These are phyloP conservation scores for Salmacisia buchloeana DNA, from an alignment of 1,284 basidiomycete genomes.

Conservation along the genomic window DNA sequence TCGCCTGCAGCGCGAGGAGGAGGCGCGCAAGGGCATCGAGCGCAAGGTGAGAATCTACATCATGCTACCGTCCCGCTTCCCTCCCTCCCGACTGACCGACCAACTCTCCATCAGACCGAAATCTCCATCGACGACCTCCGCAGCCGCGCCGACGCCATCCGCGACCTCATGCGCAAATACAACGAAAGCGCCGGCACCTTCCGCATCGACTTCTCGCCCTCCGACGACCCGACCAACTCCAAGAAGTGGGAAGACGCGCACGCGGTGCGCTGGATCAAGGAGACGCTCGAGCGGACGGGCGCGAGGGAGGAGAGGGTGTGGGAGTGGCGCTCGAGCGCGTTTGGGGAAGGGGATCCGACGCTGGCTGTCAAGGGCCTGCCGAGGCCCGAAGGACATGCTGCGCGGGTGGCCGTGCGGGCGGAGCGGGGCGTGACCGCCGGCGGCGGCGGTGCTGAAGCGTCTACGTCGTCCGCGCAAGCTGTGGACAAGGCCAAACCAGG, in stretches of 20 bases:
- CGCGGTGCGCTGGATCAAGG: slow-evolving; percentile 20
- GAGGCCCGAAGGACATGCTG: neutral
- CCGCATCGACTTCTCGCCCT: slow-evolving; percentile 16
- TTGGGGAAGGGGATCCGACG: neutral
- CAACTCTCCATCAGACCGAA: neutral
- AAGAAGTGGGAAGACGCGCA: slow-evolving; percentile 17
- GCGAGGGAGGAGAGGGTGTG: neutral
- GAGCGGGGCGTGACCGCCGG: no score
- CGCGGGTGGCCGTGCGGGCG: neutral
- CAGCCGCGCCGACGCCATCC: slow-evolving; percentile 14
- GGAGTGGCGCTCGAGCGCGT: neutral
- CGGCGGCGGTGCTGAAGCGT: no score
- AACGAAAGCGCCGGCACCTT: slow-evolving; percentile 19
- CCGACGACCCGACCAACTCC: slow-evolving; percentile 9
- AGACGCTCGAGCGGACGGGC: slow-evolving; percentile 8
- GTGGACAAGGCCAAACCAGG: no score
- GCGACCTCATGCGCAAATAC: slow-evolving; percentile 20
- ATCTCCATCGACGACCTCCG: slow-evolving; percentile 14
- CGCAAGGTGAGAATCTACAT: neutral
- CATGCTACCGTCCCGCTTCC: no score
- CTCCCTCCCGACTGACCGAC: neutral
- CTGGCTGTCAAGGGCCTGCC: neutral
- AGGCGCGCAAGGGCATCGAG: neutral
- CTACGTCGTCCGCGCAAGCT: no score
- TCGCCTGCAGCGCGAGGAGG: slow-evolving; percentile 11